Conservation (phyloP, 2,329 filamentous ascomycete genomes). For the Botrytis fabae region DNA sequence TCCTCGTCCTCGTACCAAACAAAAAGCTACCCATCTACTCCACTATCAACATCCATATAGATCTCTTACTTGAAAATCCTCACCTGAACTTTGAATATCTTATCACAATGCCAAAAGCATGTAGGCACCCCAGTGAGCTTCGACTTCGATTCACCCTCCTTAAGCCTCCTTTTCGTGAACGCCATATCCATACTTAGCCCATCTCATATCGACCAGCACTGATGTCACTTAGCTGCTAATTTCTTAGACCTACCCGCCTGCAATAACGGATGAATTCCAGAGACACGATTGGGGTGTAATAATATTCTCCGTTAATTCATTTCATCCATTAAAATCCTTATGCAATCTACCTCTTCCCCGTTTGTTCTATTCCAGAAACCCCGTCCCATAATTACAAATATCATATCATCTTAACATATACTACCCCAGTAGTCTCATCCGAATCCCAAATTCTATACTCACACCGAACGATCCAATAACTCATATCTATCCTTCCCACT, state of each 20-base stretch:
- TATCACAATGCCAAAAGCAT: neutral
- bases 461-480: slow-evolving; percentile 39
- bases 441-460: neutral
- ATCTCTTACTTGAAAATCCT: neutral
- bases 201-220: neutral
- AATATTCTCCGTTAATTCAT: slow-evolving; percentile 16
- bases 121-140: neutral
- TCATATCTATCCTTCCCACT: slow-evolving; percentile 38
- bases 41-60: neutral
- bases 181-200: neutral
- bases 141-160: neutral
- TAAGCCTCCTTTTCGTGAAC: neutral
- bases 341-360: slow-evolving; percentile 15
- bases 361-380: neutral
- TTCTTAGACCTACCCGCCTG: neutral
- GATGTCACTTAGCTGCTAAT: neutral
- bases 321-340: slow-evolving; percentile 8
- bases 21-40: neutral
- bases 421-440: neutral
- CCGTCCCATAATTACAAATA: neutral
- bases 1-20: neutral
- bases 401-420: neutral
- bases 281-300: neutral
- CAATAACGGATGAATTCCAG: neutral
- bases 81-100: neutral